Conservation (phyloP, 2,329 filamentous ascomycete species). For the Graphiopsis chlorocephala region DNA sequence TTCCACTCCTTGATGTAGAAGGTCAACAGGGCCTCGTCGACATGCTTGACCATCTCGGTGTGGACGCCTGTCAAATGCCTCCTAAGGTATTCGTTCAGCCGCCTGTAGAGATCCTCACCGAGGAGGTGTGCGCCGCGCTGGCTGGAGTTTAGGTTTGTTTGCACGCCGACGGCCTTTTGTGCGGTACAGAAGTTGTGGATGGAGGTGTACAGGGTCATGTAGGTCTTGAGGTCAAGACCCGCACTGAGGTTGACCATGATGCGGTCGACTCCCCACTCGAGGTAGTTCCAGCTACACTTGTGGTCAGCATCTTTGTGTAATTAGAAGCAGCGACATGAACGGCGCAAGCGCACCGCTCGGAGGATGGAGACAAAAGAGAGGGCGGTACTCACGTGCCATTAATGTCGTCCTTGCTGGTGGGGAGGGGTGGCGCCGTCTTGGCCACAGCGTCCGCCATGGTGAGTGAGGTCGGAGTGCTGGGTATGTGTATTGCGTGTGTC, state of each 20-base stretch:
- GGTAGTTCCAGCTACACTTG: slow-evolving; percentile 65
- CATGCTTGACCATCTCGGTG: slow-evolving; percentile 70
- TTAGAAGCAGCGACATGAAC: background rate
- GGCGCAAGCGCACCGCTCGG: background rate
- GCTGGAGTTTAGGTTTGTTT: slow-evolving; percentile 50
- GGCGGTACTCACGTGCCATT: slow-evolving; percentile 32
- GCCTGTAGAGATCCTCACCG: slow-evolving; percentile 92
- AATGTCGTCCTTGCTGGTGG: slow-evolving; percentile 39
- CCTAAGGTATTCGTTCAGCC: slow-evolving; percentile 81
- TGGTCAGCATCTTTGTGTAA: slow-evolving; percentile 45
- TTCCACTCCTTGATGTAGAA: slow-evolving; percentile 98
- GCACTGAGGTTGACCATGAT: slow-evolving; percentile 92
- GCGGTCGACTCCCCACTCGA: slow-evolving; percentile 81
- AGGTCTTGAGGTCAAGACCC: slow-evolving; percentile 92
- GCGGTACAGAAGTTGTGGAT: slow-evolving; percentile 99
- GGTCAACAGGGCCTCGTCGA: slow-evolving; percentile 81
- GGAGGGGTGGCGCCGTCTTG: slow-evolving; percentile 29
- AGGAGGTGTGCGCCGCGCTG: slow-evolving; percentile 86
- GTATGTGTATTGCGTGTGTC: background rate
- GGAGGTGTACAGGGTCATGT: slow-evolving; percentile 96
- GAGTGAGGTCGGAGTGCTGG: background rate
- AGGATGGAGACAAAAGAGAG: background rate
- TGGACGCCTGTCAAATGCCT: slow-evolving; percentile 71
- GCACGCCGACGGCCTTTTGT: slow-evolving; percentile 75
- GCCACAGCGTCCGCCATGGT: slow-evolving; percentile 11